Evolutionary conservation across 1,139 yeast species (phyloP), one percentile per base, ranked within the genome.

Genomic region (Taphrina betulina): DNA sequence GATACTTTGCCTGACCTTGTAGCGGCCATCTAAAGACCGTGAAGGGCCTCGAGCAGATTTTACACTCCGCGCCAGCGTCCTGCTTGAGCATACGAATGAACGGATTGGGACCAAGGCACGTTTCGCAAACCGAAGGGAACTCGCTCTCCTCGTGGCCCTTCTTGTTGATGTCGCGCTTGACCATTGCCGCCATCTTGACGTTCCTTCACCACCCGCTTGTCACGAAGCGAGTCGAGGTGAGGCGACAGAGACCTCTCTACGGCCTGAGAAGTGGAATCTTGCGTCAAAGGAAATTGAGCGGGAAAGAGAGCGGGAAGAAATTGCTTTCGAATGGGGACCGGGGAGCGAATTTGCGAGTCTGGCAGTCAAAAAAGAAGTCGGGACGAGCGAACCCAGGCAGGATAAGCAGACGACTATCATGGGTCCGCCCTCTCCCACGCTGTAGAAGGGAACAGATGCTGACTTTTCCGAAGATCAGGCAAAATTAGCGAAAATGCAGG

Each of bases 31-130:
- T 76, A 67, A 80, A 89, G 3, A 84, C 82, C 0, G 90, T 82
- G 72, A 84, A 90, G 0, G 96, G 90, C 46, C 95, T 72, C 0
- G 95, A 84, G 65, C 97, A 90, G 17, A 85, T 73, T 60, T 69
- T 67, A 61, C 77, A 74, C 65, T 85, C 85, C 14, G 79, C 85
- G 1, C 96, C 96, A 53, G 78, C 72, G n/a, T 72, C 71, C 58
- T 85, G 92, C 62, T 85, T 77, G 3, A 81, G 77, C 85, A 90
- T 81, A 48, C 87, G 80, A 16, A 85, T 68, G 62, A 82, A 78
- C 17, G 80, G 77, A 54, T 80, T 78, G 0, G 76, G 67, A 0
- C 95, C 58, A 36, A 57, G 33, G 54, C 60, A 58, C 12, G 46
- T 31, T 28, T 59, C 61, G 40, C 61, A 58, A 12, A 58, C 59